These are phyloP conservation scores for Jatropha podagrica DNA, from an alignment of 441 rosid genomes.

Conservation along the genomic window DNA sequence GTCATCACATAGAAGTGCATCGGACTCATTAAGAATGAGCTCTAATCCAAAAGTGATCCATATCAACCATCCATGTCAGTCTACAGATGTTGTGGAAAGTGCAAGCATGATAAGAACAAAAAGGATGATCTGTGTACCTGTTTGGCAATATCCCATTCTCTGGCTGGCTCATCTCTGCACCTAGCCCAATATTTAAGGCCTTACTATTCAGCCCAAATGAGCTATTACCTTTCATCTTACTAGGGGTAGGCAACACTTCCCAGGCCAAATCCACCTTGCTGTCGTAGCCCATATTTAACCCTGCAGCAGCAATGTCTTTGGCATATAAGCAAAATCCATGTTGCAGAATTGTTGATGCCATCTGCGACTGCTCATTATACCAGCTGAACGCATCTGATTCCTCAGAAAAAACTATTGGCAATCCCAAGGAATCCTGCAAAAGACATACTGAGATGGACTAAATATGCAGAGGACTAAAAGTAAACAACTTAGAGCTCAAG, in stretches of 20 bases:
- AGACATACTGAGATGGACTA: constrained; percentile 16
- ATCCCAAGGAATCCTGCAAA: constrained; percentile 57
- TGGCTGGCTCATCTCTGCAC: constrained; percentile 33
- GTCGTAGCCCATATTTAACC: constrained; percentile 28
- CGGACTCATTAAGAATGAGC: not conserved
- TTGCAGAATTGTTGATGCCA: constrained; percentile 52
- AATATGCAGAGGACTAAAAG: constrained; percentile 10
- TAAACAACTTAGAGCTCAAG: constrained; percentile 17
- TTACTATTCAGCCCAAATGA: constrained; percentile 27
- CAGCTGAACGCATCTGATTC: constrained; percentile 43
- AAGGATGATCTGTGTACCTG: constrained; percentile 36
- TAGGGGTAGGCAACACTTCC: constrained; percentile 34
- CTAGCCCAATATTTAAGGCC: constrained; percentile 30
- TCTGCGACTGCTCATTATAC: constrained; percentile 52
- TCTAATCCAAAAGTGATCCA: not conserved
- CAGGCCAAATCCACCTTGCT: constrained; percentile 31
- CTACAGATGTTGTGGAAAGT: constrained; percentile 4
- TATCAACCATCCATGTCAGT: constrained; percentile 10
- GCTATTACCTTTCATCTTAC: constrained; percentile 32
- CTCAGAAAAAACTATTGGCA: constrained; percentile 36
- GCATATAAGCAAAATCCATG: constrained; percentile 59
- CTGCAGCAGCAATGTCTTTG: constrained; percentile 45
- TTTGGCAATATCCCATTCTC: constrained; percentile 28
- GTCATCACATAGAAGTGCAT: not conserved
- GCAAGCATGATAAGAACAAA: constrained; percentile 14